Percentiles rank a stretch among this genome's conserved stretches.
Evolutionary conservation across 2,329 filamentous ascomycete species (phyloP).

Genomic region (Phaeosphaeriaceae sp.): DNA sequence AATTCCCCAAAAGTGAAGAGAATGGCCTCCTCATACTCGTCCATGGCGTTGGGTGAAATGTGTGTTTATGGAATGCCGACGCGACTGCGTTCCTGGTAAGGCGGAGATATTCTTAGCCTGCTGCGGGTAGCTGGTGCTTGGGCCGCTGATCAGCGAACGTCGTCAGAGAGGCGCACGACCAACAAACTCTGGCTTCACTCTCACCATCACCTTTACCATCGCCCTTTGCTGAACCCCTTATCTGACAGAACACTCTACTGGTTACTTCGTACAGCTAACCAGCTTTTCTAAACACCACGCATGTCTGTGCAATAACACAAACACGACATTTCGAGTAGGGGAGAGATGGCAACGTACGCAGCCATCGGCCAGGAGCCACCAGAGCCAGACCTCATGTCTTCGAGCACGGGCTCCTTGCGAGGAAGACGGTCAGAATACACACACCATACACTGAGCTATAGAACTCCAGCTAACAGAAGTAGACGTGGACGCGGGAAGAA

Average conservation of each 20-base stretch:
- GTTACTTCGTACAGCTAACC: not conserved
- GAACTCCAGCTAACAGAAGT: constrained; percentile 27
- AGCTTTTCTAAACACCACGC: constrained; percentile 6
- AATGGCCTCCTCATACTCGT: constrained; percentile 48
- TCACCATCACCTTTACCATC: constrained; percentile 1
- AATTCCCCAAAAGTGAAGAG: constrained; percentile 53
- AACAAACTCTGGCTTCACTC: constrained; percentile 1
- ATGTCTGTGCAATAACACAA: constrained; percentile 36
- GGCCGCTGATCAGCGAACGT: constrained; percentile 12
- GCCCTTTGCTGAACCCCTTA: not conserved
- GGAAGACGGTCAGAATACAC: constrained; percentile 40
- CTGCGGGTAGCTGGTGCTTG: constrained; percentile 4
- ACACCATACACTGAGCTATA: not conserved
- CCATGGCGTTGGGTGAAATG: constrained; percentile 30
- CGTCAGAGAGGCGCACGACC: constrained; percentile 15
- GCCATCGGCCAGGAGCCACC: constrained; percentile 50
- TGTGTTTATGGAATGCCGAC: constrained; percentile 18
- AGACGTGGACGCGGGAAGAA: constrained; percentile 70
- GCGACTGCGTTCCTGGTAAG: constrained; percentile 24
- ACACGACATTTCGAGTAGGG: constrained; percentile 12
- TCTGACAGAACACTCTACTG: not conserved
- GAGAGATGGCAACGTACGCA: constrained; percentile 55
- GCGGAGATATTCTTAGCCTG: constrained; percentile 20
- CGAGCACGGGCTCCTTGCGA: constrained; percentile 50
- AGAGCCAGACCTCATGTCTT: constrained; percentile 50